Evolutionary conservation across 2,329 filamentous ascomycete species (phyloP), one percentile per base, ranked within the genome.

Genomic region (Leptographium lundbergii): DNA sequence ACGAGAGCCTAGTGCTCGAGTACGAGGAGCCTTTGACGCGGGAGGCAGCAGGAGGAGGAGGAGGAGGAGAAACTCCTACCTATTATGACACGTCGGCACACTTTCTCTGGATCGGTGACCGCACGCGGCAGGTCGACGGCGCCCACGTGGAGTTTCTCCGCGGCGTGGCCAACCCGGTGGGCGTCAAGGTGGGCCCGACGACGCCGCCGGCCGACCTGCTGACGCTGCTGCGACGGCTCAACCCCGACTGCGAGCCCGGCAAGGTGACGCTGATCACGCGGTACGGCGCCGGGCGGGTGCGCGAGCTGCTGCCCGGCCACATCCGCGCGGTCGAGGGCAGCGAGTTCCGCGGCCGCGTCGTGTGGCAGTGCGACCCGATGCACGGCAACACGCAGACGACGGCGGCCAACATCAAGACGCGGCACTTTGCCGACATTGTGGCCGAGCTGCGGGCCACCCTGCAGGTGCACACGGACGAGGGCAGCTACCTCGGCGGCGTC

Each of bases 361-460:
- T 96, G 66, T 97, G 92, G 92, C 94, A 97, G 75, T 97, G 92
- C 74, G 94, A 99, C 73, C 94, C 94, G 25, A 99, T 99, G 94
- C 94, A 99, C 74, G 94, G 94, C 63, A 87, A 87, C 73, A 87
- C 84, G 45, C 75, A 79, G 51, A 80, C 81, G 24, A 92, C 89
- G 0, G 80, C 82, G 0, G 76, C 81, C 0, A 91, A 91, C 29
- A 83, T 96, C 74, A 99, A 99, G 78, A 99, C 94, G 1, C 83
- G 94, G 19, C 86, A 88, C 59, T 99, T 99, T 77, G 82, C 82
- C 63, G 88, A 94, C 70, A 96, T 99, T 67, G 86, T 96, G 70
- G 82, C 82, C 1, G 94, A 99, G 76, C 80, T 99, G 51, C 83
- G 86, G 62, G 84, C 90, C 67, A 91, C 91, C 1, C 78, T 97